Evolutionary conservation across 225 moss, liverwort and hornwort species (phyloP).

Genomic region (Pseudoscleropodium purum): DNA sequence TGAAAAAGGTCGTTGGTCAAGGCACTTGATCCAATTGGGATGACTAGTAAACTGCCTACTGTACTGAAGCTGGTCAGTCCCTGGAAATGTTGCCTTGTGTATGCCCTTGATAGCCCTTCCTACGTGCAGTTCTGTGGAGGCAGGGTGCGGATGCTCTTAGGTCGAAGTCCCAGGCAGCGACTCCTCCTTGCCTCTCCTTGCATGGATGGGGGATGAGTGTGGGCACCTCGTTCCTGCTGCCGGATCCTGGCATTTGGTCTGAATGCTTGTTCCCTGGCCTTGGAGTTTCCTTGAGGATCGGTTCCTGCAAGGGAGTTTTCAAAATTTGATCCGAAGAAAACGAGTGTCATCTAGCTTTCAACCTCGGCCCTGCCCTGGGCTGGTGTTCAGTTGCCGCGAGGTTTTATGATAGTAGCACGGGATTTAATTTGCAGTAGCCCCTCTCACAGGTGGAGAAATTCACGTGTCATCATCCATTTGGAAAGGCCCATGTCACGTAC

Average conservation of each 20-base stretch:
- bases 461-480: background rate
- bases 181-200: background rate
- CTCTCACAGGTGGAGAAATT: background rate
- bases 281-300: background rate
- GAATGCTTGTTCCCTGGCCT: too few relatives aligned
- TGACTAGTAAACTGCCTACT: too few relatives aligned
- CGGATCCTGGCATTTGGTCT: background rate
- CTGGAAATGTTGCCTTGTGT: too few relatives aligned
- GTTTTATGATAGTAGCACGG: background rate
- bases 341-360: background rate
- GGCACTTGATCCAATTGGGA: too few relatives aligned
- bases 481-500: background rate
- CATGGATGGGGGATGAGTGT: too few relatives aligned
- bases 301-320: background rate
- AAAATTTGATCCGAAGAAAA: background rate
- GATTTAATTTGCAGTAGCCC: background rate
- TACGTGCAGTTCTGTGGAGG: too few relatives aligned
- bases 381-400: background rate
- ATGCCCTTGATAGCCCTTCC: too few relatives aligned
- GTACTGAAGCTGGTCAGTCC: too few relatives aligned
- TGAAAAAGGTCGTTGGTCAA: too few relatives aligned
- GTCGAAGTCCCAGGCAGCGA: background rate
- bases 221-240: background rate
- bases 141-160: background rate
- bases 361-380: background rate